Evolutionary conservation across 768 basidiomycete species (phyloP).

Genomic region (Amanita subjunquillea): DNA sequence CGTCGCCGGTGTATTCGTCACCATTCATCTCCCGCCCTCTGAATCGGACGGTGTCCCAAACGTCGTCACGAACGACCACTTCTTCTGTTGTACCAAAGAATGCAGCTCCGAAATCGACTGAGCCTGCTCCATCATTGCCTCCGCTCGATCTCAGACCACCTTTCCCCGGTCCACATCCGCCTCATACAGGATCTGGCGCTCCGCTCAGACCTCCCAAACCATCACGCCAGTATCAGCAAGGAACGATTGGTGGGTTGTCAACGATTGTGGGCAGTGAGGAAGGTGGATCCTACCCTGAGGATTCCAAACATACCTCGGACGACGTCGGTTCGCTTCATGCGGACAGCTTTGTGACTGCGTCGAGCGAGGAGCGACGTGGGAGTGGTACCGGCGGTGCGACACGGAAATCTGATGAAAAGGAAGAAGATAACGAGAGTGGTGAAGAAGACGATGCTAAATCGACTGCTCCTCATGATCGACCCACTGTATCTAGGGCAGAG

Average conservation of each 20-base stretch:
- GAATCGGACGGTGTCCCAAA: slow-evolving; percentile 56
- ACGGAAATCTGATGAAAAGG: not conserved
- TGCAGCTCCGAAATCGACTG: slow-evolving; percentile 1
- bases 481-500: not conserved
- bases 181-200: slow-evolving; percentile 17
- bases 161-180: slow-evolving; percentile 32
- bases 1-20: slow-evolving; percentile 34
- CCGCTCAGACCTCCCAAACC: slow-evolving; percentile 14
- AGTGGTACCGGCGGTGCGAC: not conserved
- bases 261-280: slow-evolving; percentile 31
- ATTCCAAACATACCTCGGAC: slow-evolving; percentile 15
- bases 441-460: slow-evolving; percentile 1
- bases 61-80: slow-evolving; percentile 43
- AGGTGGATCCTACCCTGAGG: slow-evolving; percentile 11
- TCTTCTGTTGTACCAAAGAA: slow-evolving; percentile 17
- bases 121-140: slow-evolving; percentile 10
- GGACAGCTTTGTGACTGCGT: slow-evolving; percentile 48
- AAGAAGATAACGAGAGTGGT: not conserved
- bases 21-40: slow-evolving; percentile 56
- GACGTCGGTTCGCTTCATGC: slow-evolving; percentile 40
- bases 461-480: not conserved
- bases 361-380: not conserved
- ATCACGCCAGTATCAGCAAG: slow-evolving; percentile 5
- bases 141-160: slow-evolving; percentile 44
- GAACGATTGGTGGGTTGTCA: slow-evolving; percentile 21